Evolutionary conservation across 306 rosid genomes (phyloP).

Genomic region (Hippophae gyantsensis): DNA sequence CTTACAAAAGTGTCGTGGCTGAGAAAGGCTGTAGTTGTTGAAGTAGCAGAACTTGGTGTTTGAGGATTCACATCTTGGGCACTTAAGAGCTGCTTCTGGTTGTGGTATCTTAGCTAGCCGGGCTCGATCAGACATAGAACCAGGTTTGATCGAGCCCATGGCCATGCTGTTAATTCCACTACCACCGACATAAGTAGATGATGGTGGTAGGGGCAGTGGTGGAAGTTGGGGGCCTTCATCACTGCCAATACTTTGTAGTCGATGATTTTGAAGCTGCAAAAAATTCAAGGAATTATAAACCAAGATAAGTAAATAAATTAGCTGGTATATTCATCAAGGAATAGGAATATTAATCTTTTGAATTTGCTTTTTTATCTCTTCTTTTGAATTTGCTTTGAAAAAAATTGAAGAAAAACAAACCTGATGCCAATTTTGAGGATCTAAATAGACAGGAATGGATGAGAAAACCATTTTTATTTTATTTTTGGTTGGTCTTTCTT

Average conservation of each 20-base stretch:
- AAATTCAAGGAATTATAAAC: no score
- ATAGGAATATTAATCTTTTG: slow-evolving; percentile 21
- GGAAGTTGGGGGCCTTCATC: slow-evolving; percentile 25
- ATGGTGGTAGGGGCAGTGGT: slow-evolving; percentile 15
- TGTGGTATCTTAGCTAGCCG: slow-evolving; percentile 55
- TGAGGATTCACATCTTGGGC: slow-evolving; percentile 79
- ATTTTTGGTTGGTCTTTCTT: no score
- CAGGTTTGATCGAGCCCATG: slow-evolving; percentile 36
- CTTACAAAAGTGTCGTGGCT: slow-evolving; percentile 91
- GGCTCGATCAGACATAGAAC: slow-evolving; percentile 74
- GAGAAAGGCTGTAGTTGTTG: slow-evolving; percentile 72
- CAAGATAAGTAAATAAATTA: slow-evolving; percentile 12
- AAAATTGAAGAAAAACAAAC: slow-evolving; percentile 24
- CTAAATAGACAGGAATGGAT: slow-evolving; percentile 63
- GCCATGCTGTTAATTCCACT: background rate
- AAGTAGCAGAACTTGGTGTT: slow-evolving; percentile 90
- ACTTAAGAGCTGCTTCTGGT: slow-evolving; percentile 45
- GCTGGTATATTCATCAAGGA: slow-evolving; percentile 59
- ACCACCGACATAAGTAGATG: slow-evolving; percentile 17
- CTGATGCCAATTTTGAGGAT: slow-evolving; percentile 89
- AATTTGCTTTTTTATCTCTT: slow-evolving; percentile 29
- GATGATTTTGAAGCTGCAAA: background rate
- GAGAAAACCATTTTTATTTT: slow-evolving; percentile 54
- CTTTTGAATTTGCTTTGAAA: slow-evolving; percentile 28
- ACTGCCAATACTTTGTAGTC: slow-evolving; percentile 25